Percentiles rank a stretch among this genome's conserved stretches.
These are phyloP conservation scores for Acrodontium crateriforme DNA, from an alignment of 2,329 filamentous ascomycete genomes.

Conservation along the genomic window DNA sequence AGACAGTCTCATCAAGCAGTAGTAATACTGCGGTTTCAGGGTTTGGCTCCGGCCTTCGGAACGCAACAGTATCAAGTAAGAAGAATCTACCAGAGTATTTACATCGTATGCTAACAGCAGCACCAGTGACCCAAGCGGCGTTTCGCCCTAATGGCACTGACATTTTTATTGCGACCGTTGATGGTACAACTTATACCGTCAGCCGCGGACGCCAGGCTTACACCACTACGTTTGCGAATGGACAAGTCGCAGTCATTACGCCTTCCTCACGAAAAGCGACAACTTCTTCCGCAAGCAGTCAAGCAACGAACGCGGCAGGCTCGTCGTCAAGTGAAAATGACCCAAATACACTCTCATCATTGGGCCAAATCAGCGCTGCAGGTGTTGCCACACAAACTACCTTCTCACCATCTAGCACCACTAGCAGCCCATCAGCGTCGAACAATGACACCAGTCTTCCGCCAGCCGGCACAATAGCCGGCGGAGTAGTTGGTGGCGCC, in stretches of 20 bases:
- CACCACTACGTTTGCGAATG: constrained; percentile 15
- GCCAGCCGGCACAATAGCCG: constrained; percentile 42
- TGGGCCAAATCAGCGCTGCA: background rate
- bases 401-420: constrained; percentile 4
- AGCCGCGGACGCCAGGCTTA: constrained; percentile 10
- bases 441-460: constrained; percentile 14
- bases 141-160: constrained; percentile 2
- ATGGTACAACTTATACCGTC: constrained; percentile 14
- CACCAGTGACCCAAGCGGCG: background rate
- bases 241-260: constrained; percentile 12
- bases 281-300: background rate
- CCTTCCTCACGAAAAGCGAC: constrained; percentile 1
- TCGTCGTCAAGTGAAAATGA: background rate
- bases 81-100: background rate
- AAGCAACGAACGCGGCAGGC: background rate
- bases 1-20: background rate
- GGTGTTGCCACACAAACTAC: constrained; percentile 3
- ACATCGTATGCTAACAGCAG: background rate
- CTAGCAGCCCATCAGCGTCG: constrained; percentile 3
- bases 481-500: constrained; percentile 49
- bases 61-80: background rate
- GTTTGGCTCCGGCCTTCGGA: background rate
- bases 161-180: constrained; percentile 14
- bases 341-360: background rate
- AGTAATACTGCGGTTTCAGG: constrained; percentile 1